These are phyloP conservation scores for Entamoeba histolytica DNA, from an alignment of 208 protist species.

Conservation along the genomic window DNA sequence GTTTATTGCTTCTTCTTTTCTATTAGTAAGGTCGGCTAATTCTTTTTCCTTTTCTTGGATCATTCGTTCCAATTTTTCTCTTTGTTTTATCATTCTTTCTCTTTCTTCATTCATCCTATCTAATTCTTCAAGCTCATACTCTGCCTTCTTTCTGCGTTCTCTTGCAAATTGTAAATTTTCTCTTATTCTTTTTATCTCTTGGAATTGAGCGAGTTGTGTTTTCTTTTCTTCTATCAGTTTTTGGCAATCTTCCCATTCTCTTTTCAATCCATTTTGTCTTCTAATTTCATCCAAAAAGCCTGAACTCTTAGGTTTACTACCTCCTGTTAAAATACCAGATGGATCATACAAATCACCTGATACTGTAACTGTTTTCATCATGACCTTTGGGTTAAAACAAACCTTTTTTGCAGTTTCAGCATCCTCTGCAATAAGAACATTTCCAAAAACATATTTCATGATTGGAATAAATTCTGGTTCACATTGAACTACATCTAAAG, in stretches of 20 bases:
- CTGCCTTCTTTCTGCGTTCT: neutral
- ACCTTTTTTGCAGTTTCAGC: constrained; percentile 52
- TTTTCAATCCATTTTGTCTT: constrained; percentile 4
- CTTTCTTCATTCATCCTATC: neutral
- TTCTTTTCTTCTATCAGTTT: neutral
- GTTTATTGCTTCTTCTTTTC: neutral
- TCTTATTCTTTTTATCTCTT: neutral
- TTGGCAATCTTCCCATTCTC: neutral
- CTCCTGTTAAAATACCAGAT: constrained; percentile 68
- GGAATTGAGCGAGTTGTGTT: neutral
- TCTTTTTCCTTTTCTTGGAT: neutral
- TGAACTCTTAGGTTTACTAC: neutral
- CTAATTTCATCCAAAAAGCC: neutral
- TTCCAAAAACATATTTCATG: constrained; percentile 77
- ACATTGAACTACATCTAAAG: constrained; percentile 57
- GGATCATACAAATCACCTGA: constrained; percentile 91
- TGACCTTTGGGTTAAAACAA: constrained; percentile 42
- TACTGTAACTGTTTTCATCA: constrained; percentile 65
- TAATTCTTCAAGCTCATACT: neutral
- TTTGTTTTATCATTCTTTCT: neutral
- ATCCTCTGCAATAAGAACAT: constrained; percentile 68
- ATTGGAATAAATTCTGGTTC: constrained; percentile 39
- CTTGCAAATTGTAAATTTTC: neutral
- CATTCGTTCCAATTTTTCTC: neutral
- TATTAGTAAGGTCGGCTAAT: neutral